A percentile compares a stretch with the other conserved stretches of the same genome.
These are phyloP conservation scores for Hypoxylon sp. DNA, from an alignment of 2,329 filamentous ascomycete species.

Conservation along the genomic window DNA sequence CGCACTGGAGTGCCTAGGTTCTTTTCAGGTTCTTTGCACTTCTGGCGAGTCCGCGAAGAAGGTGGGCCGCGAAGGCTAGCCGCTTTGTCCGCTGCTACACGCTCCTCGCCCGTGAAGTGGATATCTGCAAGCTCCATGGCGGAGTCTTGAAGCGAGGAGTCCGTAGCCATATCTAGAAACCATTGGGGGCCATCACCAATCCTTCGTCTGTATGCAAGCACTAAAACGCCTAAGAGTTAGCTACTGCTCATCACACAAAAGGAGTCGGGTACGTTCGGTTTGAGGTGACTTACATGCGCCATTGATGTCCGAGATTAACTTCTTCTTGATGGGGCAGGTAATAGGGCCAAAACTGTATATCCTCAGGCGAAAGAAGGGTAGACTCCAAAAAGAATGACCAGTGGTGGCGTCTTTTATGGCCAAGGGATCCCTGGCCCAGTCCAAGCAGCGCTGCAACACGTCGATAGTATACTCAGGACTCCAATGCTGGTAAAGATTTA, in stretches of 20 bases:
- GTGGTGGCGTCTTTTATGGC: background rate
- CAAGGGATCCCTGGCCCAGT: background rate
- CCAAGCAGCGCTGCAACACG: background rate
- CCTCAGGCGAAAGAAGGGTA: slow-evolving; percentile 21
- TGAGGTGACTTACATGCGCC: slow-evolving; percentile 24
- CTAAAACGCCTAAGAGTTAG: slow-evolving; percentile 19
- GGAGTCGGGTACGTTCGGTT: background rate
- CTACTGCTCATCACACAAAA: background rate
- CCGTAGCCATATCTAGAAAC: slow-evolving; percentile 10
- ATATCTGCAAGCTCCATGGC: background rate
- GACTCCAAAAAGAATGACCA: background rate
- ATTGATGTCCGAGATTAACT: slow-evolving; percentile 10
- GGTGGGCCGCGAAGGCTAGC: slow-evolving; percentile 6
- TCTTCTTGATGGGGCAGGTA: background rate
- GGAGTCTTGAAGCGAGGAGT: background rate
- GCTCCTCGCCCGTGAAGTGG: slow-evolving; percentile 26
- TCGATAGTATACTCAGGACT: background rate
- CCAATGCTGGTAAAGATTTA: background rate
- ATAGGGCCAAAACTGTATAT: background rate
- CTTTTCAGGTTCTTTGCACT: background rate
- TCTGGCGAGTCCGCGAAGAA: slow-evolving; percentile 29
- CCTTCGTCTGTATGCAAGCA: background rate
- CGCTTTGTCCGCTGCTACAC: slow-evolving; percentile 5
- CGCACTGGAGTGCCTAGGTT: background rate
- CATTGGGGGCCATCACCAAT: slow-evolving; percentile 9